These are phyloP conservation scores for Peniophora sp. DNA, from an alignment of 1,284 basidiomycete species.

Conservation along the genomic window DNA sequence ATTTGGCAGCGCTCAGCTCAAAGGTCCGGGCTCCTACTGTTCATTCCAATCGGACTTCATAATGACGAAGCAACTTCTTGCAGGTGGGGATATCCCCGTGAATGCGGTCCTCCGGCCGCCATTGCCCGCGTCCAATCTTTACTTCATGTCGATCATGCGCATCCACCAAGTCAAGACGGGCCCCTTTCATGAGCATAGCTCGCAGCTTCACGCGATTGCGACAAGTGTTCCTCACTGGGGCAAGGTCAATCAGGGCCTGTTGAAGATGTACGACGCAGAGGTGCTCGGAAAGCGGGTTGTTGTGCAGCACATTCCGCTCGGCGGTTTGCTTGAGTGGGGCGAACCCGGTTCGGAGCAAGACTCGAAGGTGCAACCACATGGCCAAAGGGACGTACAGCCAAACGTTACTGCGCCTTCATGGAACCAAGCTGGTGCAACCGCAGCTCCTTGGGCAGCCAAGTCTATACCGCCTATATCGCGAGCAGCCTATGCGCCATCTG, in stretches of 20 bases:
- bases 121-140: constrained; percentile 60
- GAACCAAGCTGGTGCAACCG: no score
- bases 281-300: constrained; percentile 95
- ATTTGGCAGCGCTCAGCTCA: constrained; percentile 86
- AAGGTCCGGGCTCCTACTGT: constrained; percentile 40
- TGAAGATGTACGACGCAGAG: constrained; percentile 97
- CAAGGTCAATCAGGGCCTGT: constrained; percentile 84
- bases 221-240: constrained; percentile 79
- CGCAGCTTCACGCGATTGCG: constrained; percentile 83
- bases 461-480: no score
- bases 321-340: constrained; percentile 70
- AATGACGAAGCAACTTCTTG: background rate
- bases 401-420: no score
- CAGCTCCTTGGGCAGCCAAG: no score
- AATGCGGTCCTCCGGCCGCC: constrained; percentile 46
- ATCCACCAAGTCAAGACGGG: constrained; percentile 79
- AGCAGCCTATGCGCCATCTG: no score
- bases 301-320: constrained; percentile 90
- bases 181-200: constrained; percentile 89
- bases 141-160: constrained; percentile 75
- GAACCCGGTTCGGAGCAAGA: no score
- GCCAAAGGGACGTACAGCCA: no score
- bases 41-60: constrained; percentile 2
- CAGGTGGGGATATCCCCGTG: constrained; percentile 38
- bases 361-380: no score